Base-by-base conservation (phyloP, 2,329 filamentous ascomycete species). In the Monosporascus sp. region DNA sequence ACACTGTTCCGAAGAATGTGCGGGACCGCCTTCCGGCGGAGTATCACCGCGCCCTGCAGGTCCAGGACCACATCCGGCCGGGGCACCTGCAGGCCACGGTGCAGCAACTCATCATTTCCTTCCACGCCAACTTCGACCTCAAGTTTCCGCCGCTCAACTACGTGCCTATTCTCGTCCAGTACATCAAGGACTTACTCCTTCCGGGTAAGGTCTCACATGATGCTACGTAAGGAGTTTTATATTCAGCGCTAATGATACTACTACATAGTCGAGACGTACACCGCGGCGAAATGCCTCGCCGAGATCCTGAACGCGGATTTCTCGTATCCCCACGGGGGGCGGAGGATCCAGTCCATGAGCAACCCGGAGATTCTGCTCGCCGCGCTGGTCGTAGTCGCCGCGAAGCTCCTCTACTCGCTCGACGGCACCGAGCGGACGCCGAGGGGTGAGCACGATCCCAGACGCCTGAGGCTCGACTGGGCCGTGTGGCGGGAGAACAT, bases 391-490 rank as follows among this genome's bases (percentile, higher is more conserved):
- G 74, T 96, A 2, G 77, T 96, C 15, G 83, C 88, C 4, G 84
- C 87, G 3, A 97, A 97, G 62, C 68, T 96, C 2, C 75, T 88
- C 20, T 91, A 90, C 61, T 90, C 93, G 0, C 83, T 96, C 45
- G 83, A 90, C 62, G 72, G 74, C 22, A 63, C 77, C 14, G 68
- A 75, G 50, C 74, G 85, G 43, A 73, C 75, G 7, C 59, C 79
- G 78, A 7, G 68, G 65, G 37, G 75, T 74, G 58, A 72, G 15
- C 71, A 73, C 9, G 85, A 89, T 53, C 79, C 84, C 1, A 75
- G 82, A 15, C 74, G 75, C 3, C 70, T 84, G n/a, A 68, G 70
- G 20, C 74, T 97, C 52, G 75, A 93, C 64, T 97, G 93, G 93
- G 57, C 69, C 0, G 70, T 69, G 31, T 97, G 93, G 93, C 71